Evolutionary conservation across 1,284 basidiomycete genomes (phyloP), one percentile per base, ranked within the genome.

Genomic region (Pseudozyma hubeiensis): DNA sequence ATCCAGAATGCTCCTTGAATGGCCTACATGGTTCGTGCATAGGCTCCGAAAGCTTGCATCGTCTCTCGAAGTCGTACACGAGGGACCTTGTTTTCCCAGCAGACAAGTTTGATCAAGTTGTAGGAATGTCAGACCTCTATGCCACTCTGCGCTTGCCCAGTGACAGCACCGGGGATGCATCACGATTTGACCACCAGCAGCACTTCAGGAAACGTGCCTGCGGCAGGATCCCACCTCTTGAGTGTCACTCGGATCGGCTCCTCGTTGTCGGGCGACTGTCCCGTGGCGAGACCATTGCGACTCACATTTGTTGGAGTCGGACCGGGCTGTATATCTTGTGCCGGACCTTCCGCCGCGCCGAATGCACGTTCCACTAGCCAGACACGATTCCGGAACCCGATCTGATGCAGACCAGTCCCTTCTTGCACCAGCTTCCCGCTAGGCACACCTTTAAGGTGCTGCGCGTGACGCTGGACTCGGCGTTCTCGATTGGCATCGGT

Each of bases 341-440:
- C 14, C 33, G 9, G 44, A 31, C 48, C 55, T 29, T 24, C 52
- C 16, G 16, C 17, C 8, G 14, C 35, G 24, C 53, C 63, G 39
- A 74, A 62, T 16, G 19, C 41, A 14, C 64, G 58, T 39, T 77
- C 64, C 14, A 82, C 67, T n/a, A 77, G 64, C 80, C 80, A 81
- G 39, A 83, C 79, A 10, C 79, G 76, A 57, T 83, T 81, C 10
- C 78, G 67, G 57, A 81, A 81, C 0, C 81, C 81, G 41, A 83
- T 70, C 53, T 82, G 80, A 29, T 58, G 52, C 30, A 83, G 54
- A 9, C 66, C 61, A 31, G 44, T 64, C 3, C 72, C 69, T 16
- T 51, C 53, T 13, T 14, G 5, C 47, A 52, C 16, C 58, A 50
- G 24, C 29, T 17, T 39, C 6, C 8, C 48, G 3, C 31, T 33